Evolutionary conservation across 1,139 yeast species (phyloP).

Genomic region (Kluyveromyces sp.): DNA sequence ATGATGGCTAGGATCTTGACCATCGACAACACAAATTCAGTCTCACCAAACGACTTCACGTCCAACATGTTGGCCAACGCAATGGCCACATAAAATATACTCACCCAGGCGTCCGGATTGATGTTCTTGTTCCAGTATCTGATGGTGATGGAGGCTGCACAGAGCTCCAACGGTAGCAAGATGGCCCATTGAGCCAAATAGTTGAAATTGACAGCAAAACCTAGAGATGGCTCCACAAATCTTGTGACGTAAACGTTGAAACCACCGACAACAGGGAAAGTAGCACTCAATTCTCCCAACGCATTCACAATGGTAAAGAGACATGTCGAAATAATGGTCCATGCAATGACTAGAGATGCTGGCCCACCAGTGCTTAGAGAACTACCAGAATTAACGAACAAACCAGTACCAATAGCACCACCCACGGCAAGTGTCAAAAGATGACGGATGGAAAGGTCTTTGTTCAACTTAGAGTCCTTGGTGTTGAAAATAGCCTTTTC

Average conservation of each 20-base stretch:
- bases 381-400: conserved; percentile 57
- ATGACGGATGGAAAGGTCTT: conserved; percentile 54
- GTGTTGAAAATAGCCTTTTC: conserved; percentile 61
- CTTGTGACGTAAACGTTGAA: conserved; percentile 59
- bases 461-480: conserved; percentile 56
- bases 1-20: conserved; percentile 55
- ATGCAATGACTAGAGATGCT: conserved; percentile 51
- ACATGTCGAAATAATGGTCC: conserved; percentile 41
- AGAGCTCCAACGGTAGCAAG: conserved; percentile 61
- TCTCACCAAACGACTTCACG: conserved; percentile 63
- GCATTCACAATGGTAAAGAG: conserved; percentile 63
- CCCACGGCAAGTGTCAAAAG: conserved; percentile 84
- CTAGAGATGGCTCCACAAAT: conserved; percentile 64
- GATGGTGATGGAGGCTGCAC: conserved; percentile 63
- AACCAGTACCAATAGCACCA: conserved; percentile 70
- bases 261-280: conserved; percentile 66
- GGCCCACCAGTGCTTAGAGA: conserved; percentile 65
- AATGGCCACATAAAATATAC: conserved; percentile 52
- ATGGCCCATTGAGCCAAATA: conserved; percentile 65
- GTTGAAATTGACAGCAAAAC: conserved; percentile 69
- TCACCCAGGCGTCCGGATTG: conserved; percentile 61
- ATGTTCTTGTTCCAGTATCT: conserved; percentile 53
- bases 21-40: conserved; percentile 54
- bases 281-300: conserved; percentile 59
- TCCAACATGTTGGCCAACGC: conserved; percentile 47